These are phyloP conservation scores for Aspergillus cejpii DNA, from an alignment of 2,329 filamentous ascomycete genomes.

Conservation along the genomic window DNA sequence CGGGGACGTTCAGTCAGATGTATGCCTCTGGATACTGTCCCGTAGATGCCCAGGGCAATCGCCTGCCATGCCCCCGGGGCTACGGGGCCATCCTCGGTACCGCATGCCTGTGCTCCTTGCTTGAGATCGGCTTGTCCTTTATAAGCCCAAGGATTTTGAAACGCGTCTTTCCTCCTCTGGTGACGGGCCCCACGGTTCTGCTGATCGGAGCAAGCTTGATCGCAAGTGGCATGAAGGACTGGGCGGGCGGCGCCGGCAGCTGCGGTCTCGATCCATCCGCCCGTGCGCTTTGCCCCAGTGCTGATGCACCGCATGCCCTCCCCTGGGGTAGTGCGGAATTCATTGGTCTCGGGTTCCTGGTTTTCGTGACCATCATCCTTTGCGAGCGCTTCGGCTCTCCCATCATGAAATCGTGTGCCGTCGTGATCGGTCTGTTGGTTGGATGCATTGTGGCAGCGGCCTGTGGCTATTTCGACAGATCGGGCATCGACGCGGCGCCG, in stretches of 20 bases:
- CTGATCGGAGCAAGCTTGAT: slow-evolving; percentile 62
- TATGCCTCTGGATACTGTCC: slow-evolving; percentile 60
- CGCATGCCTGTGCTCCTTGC: slow-evolving; percentile 40
- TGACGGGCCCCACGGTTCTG: slow-evolving; percentile 61
- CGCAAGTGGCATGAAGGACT: slow-evolving; percentile 57
- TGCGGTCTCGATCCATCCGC: slow-evolving; percentile 39
- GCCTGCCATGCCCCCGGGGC: slow-evolving; percentile 57
- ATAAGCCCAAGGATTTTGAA: slow-evolving; percentile 54
- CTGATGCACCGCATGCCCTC: slow-evolving; percentile 54
- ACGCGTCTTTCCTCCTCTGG: slow-evolving; percentile 60
- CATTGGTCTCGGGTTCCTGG: slow-evolving; percentile 60
- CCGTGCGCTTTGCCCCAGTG: slow-evolving; percentile 53
- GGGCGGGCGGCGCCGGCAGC: slow-evolving; percentile 58
- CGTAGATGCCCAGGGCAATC: slow-evolving; percentile 48
- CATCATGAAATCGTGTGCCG: slow-evolving; percentile 62
- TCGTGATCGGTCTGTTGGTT: slow-evolving; percentile 58
- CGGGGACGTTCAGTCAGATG: slow-evolving; percentile 56
- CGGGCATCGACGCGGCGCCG: slow-evolving; percentile 55
- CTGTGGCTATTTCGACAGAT: slow-evolving; percentile 58
- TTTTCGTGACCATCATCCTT: slow-evolving; percentile 61
- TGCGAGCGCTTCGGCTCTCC: slow-evolving; percentile 64
- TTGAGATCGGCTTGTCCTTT: slow-evolving; percentile 61
- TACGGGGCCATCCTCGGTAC: slow-evolving; percentile 61
- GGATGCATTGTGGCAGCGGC: slow-evolving; percentile 62
- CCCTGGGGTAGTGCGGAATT: slow-evolving; percentile 59